phyloP scores from a whole-genome alignment of 2,329 filamentous ascomycete genomes.

The Aspergillus fructus region DNA sequence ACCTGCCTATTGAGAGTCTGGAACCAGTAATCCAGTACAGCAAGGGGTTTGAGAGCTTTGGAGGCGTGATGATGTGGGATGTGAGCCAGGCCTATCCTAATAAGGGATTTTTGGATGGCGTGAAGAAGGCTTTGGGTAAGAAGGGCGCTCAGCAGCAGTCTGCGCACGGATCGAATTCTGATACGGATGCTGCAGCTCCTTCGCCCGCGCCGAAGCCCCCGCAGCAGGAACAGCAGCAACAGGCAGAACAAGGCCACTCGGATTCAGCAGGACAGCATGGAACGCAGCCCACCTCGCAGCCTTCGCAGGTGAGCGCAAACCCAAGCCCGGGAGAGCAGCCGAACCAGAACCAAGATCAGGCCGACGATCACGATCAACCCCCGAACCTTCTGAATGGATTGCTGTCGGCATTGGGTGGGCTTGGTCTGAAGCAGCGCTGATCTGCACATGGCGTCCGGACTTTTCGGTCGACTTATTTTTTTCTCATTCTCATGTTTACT shows the following conservation, averaged over 20 bases:
- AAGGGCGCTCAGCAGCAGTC: background rate
- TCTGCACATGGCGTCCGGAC: background rate
- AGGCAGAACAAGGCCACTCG: background rate
- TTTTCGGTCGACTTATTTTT: background rate
- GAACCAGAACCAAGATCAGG: background rate
- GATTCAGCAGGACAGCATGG: background rate
- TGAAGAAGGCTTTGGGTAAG: slow-evolving; percentile 33
- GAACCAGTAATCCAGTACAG: slow-evolving; percentile 53
- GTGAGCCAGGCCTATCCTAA: slow-evolving; percentile 62
- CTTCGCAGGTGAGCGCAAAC: background rate
- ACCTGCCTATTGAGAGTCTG: slow-evolving; percentile 50
- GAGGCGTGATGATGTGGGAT: slow-evolving; percentile 71
- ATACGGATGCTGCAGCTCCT: background rate
- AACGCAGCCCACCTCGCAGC: background rate
- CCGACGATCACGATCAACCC: background rate
- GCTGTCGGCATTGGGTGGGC: background rate
- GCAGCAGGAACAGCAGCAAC: background rate
- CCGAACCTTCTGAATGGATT: background rate
- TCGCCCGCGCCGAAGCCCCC: background rate
- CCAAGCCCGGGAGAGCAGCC: background rate
- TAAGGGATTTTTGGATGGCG: slow-evolving; percentile 52
- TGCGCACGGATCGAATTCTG: too few relatives aligned
- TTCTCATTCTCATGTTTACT: background rate
- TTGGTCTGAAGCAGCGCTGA: background rate
- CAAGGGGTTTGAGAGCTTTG: slow-evolving; percentile 59